Percentiles rank a stretch among this genome's conserved stretches.
These are phyloP conservation scores for Verbena officinalis DNA, from an alignment of 257 asterid genomes.

Conservation along the genomic window DNA sequence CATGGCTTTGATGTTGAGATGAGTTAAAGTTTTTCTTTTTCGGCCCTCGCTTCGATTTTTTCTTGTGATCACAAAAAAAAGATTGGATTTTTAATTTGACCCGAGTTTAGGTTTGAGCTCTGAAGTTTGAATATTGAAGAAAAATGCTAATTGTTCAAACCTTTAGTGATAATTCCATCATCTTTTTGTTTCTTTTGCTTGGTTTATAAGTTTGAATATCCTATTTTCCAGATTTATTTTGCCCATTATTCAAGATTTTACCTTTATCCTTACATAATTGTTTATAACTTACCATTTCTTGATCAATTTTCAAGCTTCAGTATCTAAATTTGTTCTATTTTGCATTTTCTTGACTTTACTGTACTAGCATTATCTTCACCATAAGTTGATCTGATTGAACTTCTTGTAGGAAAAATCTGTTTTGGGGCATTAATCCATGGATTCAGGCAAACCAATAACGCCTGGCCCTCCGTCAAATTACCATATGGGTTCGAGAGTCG, in stretches of 20 bases:
- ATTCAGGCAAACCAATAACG: slow-evolving; percentile 57
- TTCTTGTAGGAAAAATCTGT: slow-evolving; percentile 20
- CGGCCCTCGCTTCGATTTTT: neutral
- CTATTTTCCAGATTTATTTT: neutral
- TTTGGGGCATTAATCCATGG: slow-evolving; percentile 46
- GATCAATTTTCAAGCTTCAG: slow-evolving; percentile 2
- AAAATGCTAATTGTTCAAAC: slow-evolving; percentile 19
- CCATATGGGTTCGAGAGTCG: slow-evolving; percentile 60
- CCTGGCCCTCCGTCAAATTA: slow-evolving; percentile 66
- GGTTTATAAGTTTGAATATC: slow-evolving; percentile 2
- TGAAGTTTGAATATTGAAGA: slow-evolving; percentile 2
- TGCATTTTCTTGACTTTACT: slow-evolving; percentile 4
- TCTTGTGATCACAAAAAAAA: slow-evolving; percentile 30
- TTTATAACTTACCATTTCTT: neutral
- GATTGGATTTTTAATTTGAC: slow-evolving; percentile 15
- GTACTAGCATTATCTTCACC: neutral
- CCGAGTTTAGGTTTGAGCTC: slow-evolving; percentile 14
- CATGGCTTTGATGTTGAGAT: slow-evolving; percentile 27
- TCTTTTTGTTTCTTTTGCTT: neutral
- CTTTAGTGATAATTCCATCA: neutral
- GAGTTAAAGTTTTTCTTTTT: slow-evolving; percentile 3
- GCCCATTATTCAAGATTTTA: slow-evolving; percentile 1
- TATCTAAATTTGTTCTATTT: slow-evolving; percentile 4
- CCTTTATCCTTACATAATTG: neutral
- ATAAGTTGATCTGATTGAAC: slow-evolving; percentile 13